Base-by-base conservation (phyloP, 2,329 filamentous ascomycete species). In the Ophiocordyceps camponoti-rufipedis region DNA sequence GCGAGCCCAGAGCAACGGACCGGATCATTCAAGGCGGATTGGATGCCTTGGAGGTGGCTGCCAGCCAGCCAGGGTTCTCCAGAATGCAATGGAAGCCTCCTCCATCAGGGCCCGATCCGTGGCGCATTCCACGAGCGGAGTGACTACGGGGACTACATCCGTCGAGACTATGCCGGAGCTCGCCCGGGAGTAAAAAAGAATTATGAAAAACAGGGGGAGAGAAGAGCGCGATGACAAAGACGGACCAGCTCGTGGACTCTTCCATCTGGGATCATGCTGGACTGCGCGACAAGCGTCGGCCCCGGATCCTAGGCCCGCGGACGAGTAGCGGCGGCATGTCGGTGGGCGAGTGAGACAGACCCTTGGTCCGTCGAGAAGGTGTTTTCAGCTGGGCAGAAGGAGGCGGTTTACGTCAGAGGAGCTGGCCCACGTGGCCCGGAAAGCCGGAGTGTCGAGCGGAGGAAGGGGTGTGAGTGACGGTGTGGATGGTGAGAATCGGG, bases 1-100 rank as follows among this genome's bases (percentile, higher is more conserved):
- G 58, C 51, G 55, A 51, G 52, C 46, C 47, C 47, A 46, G 45
- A 40, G 45, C 48, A 41, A 42, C 42, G 50, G 45, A 47, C 50
- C 46, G 46, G 41, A 46, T 45, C 32, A 32, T 19, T 28, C 44
- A 28, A 39, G 28, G 39, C 42, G 32, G 19, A 39, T 18, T 10
- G 38, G 19, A 11, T 33, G 43, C 38, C n/a, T 31, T 31, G 29
- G 23, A 23, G 23, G 29, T 31, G 29, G 29, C 29, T 19, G 29
- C 44, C 38, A 32, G 29, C 23, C 10, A 38, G 11, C 39, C 44
- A 42, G 40, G 40, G 19, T 35, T 42, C 33, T 16, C 44, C 44
- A 45, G 31, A 29, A 19, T 35, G 28, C 40, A 32, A 31, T 10
- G 23, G 33, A 31, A 14, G 23, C 23, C n/a, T 28, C 2, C 23